Evolutionary conservation across 164 flowering plant species (phyloP).

Genomic region (Santalum album): DNA sequence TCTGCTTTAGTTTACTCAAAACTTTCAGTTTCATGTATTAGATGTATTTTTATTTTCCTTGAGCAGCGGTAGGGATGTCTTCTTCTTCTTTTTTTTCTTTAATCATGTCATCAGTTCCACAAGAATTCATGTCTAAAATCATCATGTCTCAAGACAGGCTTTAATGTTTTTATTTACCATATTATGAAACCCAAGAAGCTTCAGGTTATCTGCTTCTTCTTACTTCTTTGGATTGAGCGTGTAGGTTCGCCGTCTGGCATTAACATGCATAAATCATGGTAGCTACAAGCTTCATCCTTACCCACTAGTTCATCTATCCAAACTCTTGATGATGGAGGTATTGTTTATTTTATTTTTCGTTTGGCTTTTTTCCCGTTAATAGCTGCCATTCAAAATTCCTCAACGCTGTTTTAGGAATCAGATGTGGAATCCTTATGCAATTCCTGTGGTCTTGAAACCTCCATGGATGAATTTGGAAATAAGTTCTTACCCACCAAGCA

Average conservation of each 20-base stretch:
- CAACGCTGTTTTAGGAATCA: slow-evolving; percentile 51
- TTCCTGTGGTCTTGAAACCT: slow-evolving; percentile 66
- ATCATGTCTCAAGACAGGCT: too few species aligned
- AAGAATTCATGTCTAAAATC: too few species aligned
- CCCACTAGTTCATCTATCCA: slow-evolving; percentile 48
- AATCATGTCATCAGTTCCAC: too few species aligned
- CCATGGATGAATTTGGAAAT: slow-evolving; percentile 44
- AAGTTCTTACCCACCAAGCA: slow-evolving; percentile 66
- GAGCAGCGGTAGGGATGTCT: too few species aligned
- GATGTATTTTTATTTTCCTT: too few species aligned
- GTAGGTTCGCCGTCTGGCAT: slow-evolving; percentile 53
- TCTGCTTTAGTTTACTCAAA: too few species aligned
- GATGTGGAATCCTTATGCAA: slow-evolving; percentile 66
- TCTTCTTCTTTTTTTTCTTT: too few species aligned
- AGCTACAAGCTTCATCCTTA: slow-evolving; percentile 88
- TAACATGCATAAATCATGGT: slow-evolving; percentile 51
- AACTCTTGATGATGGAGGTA: slow-evolving; percentile 70
- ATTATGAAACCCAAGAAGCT: too few species aligned
- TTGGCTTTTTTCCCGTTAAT: neutral
- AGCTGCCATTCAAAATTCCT: neutral
- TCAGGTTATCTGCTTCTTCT: neutral
- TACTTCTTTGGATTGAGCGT: neutral
- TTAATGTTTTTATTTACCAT: too few species aligned
- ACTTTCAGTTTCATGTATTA: too few species aligned
- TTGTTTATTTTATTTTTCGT: neutral